Percentiles rank a stretch among this genome's conserved stretches.
phyloP scores from a whole-genome alignment of 257 asterid species.

The Plantago major region DNA sequence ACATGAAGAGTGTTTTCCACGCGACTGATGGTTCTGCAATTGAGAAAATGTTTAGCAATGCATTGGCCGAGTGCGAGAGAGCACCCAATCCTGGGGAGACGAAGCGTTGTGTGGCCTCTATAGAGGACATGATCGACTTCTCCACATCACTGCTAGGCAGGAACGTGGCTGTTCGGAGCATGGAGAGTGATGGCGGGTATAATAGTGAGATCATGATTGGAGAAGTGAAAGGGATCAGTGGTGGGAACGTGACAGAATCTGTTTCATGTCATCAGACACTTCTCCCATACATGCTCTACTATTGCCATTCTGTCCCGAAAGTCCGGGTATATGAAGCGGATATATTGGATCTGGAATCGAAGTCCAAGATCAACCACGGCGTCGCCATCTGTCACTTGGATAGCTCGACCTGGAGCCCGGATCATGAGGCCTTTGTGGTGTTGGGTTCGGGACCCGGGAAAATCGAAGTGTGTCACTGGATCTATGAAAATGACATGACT shows the following conservation, averaged over 20 bases:
- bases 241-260: slow-evolving; percentile 66
- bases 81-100: slow-evolving; percentile 77
- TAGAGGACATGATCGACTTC: slow-evolving; percentile 92
- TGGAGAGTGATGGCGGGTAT: slow-evolving; percentile 49
- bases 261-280: slow-evolving; percentile 90
- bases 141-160: slow-evolving; percentile 73
- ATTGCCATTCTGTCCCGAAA: slow-evolving; percentile 88
- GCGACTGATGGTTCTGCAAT: slow-evolving; percentile 55
- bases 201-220: slow-evolving; percentile 47
- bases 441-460: slow-evolving; percentile 81
- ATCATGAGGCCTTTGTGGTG: slow-evolving; percentile 75
- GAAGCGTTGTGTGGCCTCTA: slow-evolving; percentile 73
- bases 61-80: slow-evolving; percentile 71
- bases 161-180: slow-evolving; percentile 57
- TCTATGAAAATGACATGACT: slow-evolving; percentile 80
- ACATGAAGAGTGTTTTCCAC: slow-evolving; percentile 54
- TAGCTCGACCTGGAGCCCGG: slow-evolving; percentile 70
- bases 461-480: slow-evolving; percentile 94
- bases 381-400: slow-evolving; percentile 88
- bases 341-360: slow-evolving; percentile 53
- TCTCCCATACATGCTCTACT: slow-evolving; percentile 70
- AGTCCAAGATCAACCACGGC: slow-evolving; percentile 58
- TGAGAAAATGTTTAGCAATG: slow-evolving; percentile 37
- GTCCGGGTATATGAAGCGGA: slow-evolving; percentile 93
- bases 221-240: slow-evolving; percentile 57